phyloP scores from a whole-genome alignment of 108 stramenopile genomes.

The Licmophora abbreviata region DNA sequence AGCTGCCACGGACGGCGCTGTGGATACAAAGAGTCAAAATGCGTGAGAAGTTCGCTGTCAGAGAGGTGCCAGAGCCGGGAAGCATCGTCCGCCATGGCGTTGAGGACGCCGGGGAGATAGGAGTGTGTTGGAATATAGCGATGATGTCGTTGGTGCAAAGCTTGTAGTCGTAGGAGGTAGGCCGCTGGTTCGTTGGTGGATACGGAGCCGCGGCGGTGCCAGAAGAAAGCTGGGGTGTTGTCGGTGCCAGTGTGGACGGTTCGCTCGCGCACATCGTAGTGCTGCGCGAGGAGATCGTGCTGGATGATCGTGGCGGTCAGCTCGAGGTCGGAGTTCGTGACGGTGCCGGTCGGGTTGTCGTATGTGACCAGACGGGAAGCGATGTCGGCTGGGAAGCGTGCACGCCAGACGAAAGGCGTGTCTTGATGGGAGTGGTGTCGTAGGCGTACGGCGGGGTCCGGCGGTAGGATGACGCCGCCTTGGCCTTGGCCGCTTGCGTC shows the following conservation, averaged over 20 bases:
- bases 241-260: slow-evolving; percentile 4
- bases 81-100: slow-evolving; percentile 33
- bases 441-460: neutral
- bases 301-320: slow-evolving; percentile 7
- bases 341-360: slow-evolving; percentile 11
- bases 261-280: slow-evolving; percentile 3
- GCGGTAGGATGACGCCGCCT: slow-evolving; percentile 3
- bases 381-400: slow-evolving; percentile 1
- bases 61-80: slow-evolving; percentile 10
- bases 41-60: slow-evolving; percentile 3
- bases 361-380: neutral
- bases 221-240: slow-evolving; percentile 6
- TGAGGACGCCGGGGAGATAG: slow-evolving; percentile 4
- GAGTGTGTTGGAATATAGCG: slow-evolving; percentile 2
- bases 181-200: slow-evolving; percentile 2
- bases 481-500: slow-evolving; percentile 18
- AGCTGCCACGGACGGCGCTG: slow-evolving; percentile 1
- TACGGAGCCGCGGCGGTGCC: slow-evolving; percentile 5
- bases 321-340: slow-evolving; percentile 15
- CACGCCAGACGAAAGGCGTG: slow-evolving; percentile 7
- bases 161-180: slow-evolving; percentile 5
- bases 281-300: slow-evolving; percentile 15
- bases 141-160: slow-evolving; percentile 10
- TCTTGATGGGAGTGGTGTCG: too few relatives aligned
- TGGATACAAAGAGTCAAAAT: slow-evolving; percentile 7